Conservation (phyloP, 768 basidiomycete genomes). For the Thelephora aurantiotincta region DNA sequence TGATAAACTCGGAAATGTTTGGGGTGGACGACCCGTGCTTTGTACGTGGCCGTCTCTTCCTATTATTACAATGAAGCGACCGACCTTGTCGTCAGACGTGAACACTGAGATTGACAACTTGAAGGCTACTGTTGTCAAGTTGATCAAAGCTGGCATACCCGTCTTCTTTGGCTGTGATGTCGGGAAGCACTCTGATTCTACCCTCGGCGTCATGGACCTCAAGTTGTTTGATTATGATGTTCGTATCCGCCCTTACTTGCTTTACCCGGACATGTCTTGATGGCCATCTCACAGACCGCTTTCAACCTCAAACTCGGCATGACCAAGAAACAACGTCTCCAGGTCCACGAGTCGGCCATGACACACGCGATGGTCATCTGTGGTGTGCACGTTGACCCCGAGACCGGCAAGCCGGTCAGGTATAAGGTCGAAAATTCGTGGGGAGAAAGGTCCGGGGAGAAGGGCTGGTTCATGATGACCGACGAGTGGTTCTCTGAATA, state of each 20-base stretch:
- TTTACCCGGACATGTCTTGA: not conserved
- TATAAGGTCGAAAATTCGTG: slow-evolving; percentile 98
- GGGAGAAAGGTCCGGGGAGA: slow-evolving; percentile 63
- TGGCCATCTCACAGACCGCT: slow-evolving; percentile 35
- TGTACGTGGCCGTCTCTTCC: slow-evolving; percentile 35
- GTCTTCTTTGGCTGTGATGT: slow-evolving; percentile 98
- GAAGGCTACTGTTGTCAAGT: slow-evolving; percentile 70
- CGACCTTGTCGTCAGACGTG: slow-evolving; percentile 42
- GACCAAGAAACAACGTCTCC: slow-evolving; percentile 75
- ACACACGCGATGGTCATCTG: slow-evolving; percentile 96
- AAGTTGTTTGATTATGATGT: slow-evolving; percentile 75
- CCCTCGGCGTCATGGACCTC: slow-evolving; percentile 76
- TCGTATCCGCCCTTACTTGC: slow-evolving; percentile 2
- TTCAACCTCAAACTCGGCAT: slow-evolving; percentile 73
- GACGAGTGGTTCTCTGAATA: slow-evolving; percentile 87
- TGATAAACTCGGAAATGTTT: slow-evolving; percentile 84
- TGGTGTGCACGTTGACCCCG: slow-evolving; percentile 73
- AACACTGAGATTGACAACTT: slow-evolving; percentile 76
- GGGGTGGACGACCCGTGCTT: slow-evolving; percentile 71
- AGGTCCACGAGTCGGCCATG: slow-evolving; percentile 78
- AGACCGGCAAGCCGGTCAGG: slow-evolving; percentile 57
- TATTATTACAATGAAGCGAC: not conserved
- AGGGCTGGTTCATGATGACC: slow-evolving; percentile 89
- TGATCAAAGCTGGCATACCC: slow-evolving; percentile 77
- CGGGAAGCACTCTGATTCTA: slow-evolving; percentile 64